Base-by-base conservation (phyloP, 2,329 filamentous ascomycete species). In the Phaeosphaeriaceae sp. region DNA sequence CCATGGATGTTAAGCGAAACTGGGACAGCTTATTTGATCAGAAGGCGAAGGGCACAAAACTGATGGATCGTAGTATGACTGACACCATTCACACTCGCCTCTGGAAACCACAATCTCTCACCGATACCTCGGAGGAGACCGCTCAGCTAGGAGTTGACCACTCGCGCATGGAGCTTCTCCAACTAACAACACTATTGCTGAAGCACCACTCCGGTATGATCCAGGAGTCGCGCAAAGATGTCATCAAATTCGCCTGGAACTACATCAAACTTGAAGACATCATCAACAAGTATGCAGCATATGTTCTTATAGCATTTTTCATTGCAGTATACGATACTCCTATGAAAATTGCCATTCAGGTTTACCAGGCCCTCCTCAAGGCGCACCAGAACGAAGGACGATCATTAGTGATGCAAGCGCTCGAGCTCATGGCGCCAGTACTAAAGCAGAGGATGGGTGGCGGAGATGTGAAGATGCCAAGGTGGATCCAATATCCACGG, bases 201-300 rank as follows among this genome's bases (percentile, higher is more conserved):
- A 99, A 99, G 70, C 96, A 97, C 66, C 91, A 99, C 66, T 87
- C 93, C 65, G 84, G 85, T 26, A 89, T 92, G 45, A 83, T 99
- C 1, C 89, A 95, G 60, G 94, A 97, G 65, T 87, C 90, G 2
- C 87, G 95, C 30, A 99, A 99, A 74, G 94, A 99, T 58, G 93
- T 99, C 54, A 99, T 99, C 68, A 97, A 97, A 75, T 99, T 97
- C 74, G 92, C 92, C 3, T 99, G 94, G 94, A 96, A 92, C 15
- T 97, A 96, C 69, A 99, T 99, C 64, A 68, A 69, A 55, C 83
- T 99, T n/a, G 95, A 99, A 67, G 94, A 99, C 72, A 90, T 96
- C 48, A 96, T 99, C 78, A 99, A 97, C 79, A 99, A 99, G 74
- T 94, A 97, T 71, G 94, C 93, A 0, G 92, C 94, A 2, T 99